Percentiles rank a stretch among this genome's conserved stretches.
Evolutionary conservation across 495 filamentous ascomycete species (phyloP).

Genomic region (Pseudevernia furfuracea): DNA sequence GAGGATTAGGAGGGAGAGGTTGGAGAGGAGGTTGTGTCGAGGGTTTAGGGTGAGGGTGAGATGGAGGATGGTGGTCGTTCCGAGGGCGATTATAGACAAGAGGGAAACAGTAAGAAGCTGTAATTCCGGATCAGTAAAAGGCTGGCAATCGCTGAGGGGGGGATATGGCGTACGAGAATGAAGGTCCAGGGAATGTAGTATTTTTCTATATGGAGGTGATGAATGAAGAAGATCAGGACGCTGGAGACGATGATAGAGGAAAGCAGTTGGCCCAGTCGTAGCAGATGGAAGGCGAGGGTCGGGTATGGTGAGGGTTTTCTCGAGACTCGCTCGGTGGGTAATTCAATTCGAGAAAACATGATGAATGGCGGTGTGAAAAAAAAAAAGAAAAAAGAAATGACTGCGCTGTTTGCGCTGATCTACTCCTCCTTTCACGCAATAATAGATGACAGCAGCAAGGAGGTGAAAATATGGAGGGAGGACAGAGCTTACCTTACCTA

Average conservation of each 20-base stretch:
- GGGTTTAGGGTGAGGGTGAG: conserved; percentile 50
- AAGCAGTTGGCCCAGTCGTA: conserved; percentile 44
- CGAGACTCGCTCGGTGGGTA: conserved; percentile 8
- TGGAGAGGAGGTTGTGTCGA: conserved; percentile 46
- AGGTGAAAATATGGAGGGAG: neutral
- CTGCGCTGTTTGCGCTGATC: neutral
- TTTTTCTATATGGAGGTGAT: conserved; percentile 47
- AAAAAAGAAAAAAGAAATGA: too few relatives aligned
- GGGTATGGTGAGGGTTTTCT: conserved; percentile 50
- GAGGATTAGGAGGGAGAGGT: conserved; percentile 44
- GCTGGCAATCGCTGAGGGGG: conserved; percentile 10
- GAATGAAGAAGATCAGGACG: conserved; percentile 56
- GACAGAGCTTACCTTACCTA: too few relatives aligned
- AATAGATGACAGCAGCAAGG: neutral
- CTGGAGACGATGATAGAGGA: conserved; percentile 49
- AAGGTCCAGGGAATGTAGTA: conserved; percentile 58
- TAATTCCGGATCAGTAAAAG: neutral
- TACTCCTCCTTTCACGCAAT: neutral
- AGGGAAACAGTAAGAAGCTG: conserved; percentile 51
- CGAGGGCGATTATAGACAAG: conserved; percentile 46
- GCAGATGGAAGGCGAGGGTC: conserved; percentile 48
- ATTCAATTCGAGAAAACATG: conserved; percentile 1
- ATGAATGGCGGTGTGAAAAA: neutral
- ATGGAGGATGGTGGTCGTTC: conserved; percentile 49
- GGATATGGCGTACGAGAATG: conserved; percentile 43